Evolutionary conservation across 2,329 filamentous ascomycete species (phyloP), one percentile per base, ranked within the genome.

Genomic region (Penicillium sclerotiorum): DNA sequence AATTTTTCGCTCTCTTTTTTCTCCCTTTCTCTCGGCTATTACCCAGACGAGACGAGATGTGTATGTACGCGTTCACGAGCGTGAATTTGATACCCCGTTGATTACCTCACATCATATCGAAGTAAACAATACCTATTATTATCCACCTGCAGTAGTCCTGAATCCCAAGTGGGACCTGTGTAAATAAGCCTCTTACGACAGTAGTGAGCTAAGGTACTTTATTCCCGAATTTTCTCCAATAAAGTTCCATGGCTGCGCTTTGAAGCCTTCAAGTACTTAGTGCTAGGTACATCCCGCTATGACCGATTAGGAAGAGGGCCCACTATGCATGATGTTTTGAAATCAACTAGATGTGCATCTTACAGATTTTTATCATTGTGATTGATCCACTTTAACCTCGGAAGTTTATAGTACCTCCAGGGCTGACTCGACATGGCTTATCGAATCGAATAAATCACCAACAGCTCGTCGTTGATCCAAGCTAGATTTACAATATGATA

Each of bases 1-100:
- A 4, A n/a, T 3, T 32, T 41, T 28, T 27, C 8, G 20, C 18
- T 17, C 15, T 30, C 27, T 43, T 17, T 13, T 23, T 37, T n/a
- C 15, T 32, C 12, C 28, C 9, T 18, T 36, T 9, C 33, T 36
- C 8, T 15, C 13, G 5, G 20, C 20, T 17, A 36, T 20, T 18
- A 18, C 33, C 33, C 21, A 49, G 21, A 33, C 21, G 18, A 39
- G n/a, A 25, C 15, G 15, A 28, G 32, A 32, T 39, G 17, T 28
- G 30, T 38, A 32, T 42, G 38, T 42, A 28, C 27, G 27, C 17
- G 22, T 32, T 38, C 11, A 49, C 15, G 25, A 43, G 39, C 39
- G 32, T 32, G 39, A 44, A 49, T 47, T 43, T 49, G 46, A 49
- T 49, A 49, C 46, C 46, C 46, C 21, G 32, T 38, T 40, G 27